phyloP scores from a whole-genome alignment of 2,329 filamentous ascomycete species.

The Hymenoscyphus scutula region DNA sequence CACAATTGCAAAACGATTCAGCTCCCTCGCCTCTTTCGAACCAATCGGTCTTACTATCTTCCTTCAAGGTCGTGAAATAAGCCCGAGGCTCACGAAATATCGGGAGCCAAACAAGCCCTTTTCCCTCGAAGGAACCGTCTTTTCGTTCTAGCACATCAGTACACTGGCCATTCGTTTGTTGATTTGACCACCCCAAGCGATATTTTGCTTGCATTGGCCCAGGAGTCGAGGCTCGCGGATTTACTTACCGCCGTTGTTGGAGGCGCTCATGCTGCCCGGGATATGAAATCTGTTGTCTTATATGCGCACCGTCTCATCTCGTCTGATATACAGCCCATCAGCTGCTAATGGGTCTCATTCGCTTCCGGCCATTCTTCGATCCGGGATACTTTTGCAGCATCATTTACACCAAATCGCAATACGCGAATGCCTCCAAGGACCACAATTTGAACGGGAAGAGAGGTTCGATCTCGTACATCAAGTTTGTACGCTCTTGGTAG shows the following conservation, averaged over 20 bases:
- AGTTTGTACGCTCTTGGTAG: neutral
- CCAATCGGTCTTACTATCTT: conserved; percentile 4
- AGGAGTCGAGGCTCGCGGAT: too few relatives aligned
- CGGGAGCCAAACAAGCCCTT: neutral
- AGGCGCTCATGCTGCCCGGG: neutral
- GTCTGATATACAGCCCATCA: conserved; percentile 2
- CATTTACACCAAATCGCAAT: conserved; percentile 1
- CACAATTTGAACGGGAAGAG: neutral
- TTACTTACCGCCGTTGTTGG: too few relatives aligned
- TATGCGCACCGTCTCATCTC: conserved; percentile 7
- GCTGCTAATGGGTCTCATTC: neutral
- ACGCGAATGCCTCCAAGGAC: conserved; percentile 1
- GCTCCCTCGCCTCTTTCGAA: conserved; percentile 1
- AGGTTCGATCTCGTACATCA: neutral
- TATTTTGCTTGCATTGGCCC: too few relatives aligned
- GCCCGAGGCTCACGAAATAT: neutral
- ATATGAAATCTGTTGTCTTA: conserved; percentile 1
- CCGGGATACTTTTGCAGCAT: neutral
- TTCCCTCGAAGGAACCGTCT: too few relatives aligned
- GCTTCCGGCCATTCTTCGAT: conserved; percentile 1
- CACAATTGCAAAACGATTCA: neutral
- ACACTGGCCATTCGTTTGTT: too few relatives aligned
- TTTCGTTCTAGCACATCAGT: too few relatives aligned
- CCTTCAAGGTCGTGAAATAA: neutral
- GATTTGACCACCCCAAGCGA: too few relatives aligned